Conservation (phyloP, 2,329 filamentous ascomycete genomes). For the Rachicladosporium sp. region DNA sequence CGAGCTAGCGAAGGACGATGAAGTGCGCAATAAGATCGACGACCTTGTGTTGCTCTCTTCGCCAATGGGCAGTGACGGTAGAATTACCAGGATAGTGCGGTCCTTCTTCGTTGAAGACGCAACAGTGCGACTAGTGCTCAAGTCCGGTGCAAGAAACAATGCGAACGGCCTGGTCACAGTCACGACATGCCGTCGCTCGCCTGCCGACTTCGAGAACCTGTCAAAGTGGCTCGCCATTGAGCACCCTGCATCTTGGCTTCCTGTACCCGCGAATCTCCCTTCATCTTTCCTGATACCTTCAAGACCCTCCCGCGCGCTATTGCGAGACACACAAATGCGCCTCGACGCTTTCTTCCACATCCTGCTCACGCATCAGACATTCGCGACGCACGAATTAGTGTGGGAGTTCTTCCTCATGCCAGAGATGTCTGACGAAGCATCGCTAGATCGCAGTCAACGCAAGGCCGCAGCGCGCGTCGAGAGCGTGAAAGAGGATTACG, state of each 20-base stretch:
- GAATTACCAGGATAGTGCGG: constrained; percentile 83
- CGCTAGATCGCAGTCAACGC: constrained; percentile 73
- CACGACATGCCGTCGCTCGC: constrained; percentile 79
- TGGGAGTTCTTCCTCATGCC: constrained; percentile 99
- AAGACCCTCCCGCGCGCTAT: constrained; percentile 72
- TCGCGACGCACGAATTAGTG: constrained; percentile 89
- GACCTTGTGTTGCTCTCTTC: constrained; percentile 77
- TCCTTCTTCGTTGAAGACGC: constrained; percentile 97
- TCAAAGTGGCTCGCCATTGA: constrained; percentile 73
- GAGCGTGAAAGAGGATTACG: constrained; percentile 77
- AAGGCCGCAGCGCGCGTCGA: constrained; percentile 77
- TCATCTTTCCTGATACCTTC: constrained; percentile 90
- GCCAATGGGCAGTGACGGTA: constrained; percentile 57
- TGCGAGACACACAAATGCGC: constrained; percentile 76
- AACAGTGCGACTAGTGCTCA: constrained; percentile 81
- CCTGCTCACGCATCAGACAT: constrained; percentile 77
- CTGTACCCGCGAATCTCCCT: constrained; percentile 61
- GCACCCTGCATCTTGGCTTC: constrained; percentile 91
- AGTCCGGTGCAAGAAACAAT: constrained; percentile 70
- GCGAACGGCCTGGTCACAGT: constrained; percentile 75
- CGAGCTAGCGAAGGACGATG: constrained; percentile 93
- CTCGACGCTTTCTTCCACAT: constrained; percentile 83
- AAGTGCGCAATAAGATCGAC: constrained; percentile 91
- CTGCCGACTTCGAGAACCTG: constrained; percentile 83
- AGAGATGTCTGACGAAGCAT: constrained; percentile 79